Conservation (phyloP, 441 rosid species). For the Adansonia gregorii region DNA sequence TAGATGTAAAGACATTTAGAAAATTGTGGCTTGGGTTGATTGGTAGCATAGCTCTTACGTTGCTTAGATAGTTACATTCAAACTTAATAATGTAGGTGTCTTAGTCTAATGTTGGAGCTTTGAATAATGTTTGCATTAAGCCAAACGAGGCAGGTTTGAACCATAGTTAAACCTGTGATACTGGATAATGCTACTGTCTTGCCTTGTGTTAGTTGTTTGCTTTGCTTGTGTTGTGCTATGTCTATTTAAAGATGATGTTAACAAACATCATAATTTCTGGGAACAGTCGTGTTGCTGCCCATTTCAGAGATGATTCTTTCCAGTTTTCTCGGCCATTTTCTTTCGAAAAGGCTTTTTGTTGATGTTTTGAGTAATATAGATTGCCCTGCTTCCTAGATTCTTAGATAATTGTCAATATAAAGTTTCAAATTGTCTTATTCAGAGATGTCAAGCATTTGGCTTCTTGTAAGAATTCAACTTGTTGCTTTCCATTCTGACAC, state of each 20-base stretch:
- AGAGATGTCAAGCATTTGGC: neutral
- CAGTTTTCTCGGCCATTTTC: neutral
- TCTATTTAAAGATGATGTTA: neutral
- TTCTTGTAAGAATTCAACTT: constrained; percentile 9
- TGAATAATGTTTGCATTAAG: neutral
- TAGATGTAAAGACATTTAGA: neutral
- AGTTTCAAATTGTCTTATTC: neutral
- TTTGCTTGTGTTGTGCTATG: neutral
- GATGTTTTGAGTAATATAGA: neutral
- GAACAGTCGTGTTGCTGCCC: neutral
- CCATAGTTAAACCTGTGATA: neutral
- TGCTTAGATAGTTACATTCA: neutral
- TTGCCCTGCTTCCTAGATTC: neutral
- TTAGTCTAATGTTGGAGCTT: neutral
- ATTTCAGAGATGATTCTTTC: neutral
- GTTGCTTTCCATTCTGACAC: neutral
- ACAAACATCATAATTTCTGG: neutral
- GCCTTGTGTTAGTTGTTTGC: neutral
- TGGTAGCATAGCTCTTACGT: neutral
- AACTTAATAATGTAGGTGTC: neutral
- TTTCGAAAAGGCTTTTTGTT: neutral
- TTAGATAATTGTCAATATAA: neutral
- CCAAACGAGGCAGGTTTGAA: neutral
- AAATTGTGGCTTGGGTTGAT: neutral
- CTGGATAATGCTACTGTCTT: neutral